These are phyloP conservation scores for Lolium rigidum DNA, from an alignment of 176 grass and related monocot genomes.

Conservation along the genomic window DNA sequence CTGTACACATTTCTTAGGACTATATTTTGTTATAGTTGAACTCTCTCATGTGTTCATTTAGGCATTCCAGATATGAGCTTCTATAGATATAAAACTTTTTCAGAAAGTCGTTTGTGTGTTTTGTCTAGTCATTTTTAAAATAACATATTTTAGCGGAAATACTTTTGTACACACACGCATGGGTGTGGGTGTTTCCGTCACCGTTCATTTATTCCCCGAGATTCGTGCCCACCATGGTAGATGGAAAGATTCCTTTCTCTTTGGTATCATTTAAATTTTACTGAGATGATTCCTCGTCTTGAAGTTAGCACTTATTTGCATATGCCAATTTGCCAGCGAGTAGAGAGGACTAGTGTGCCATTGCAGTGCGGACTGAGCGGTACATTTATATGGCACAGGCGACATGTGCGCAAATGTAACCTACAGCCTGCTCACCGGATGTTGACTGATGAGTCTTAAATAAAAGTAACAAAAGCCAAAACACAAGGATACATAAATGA, in stretches of 20 bases:
- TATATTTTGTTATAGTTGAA: neutral
- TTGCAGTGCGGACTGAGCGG: neutral
- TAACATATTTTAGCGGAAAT: neutral
- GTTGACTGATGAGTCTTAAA: conserved; percentile 8
- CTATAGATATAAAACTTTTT: neutral
- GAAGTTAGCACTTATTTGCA: neutral
- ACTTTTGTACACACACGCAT: too few species aligned
- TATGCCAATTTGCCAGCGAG: neutral
- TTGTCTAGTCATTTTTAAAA: neutral
- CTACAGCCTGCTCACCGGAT: neutral
- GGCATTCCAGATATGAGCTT: neutral
- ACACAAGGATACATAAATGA: neutral
- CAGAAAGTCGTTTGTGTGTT: neutral
- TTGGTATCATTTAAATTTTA: conserved; percentile 18
- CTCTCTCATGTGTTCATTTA: neutral
- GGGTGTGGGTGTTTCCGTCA: too few species aligned
- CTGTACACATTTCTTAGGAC: neutral
- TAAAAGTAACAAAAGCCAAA: neutral
- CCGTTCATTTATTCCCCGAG: too few species aligned
- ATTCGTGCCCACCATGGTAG: too few species aligned
- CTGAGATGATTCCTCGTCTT: neutral
- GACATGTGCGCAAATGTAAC: neutral
- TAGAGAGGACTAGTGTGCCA: neutral
- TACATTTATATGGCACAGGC: neutral
- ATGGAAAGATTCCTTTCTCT: too few species aligned